Evolutionary conservation across 1,284 basidiomycete species (phyloP), one percentile per base, ranked within the genome.

Genomic region (Vanrija pseudolonga): DNA sequence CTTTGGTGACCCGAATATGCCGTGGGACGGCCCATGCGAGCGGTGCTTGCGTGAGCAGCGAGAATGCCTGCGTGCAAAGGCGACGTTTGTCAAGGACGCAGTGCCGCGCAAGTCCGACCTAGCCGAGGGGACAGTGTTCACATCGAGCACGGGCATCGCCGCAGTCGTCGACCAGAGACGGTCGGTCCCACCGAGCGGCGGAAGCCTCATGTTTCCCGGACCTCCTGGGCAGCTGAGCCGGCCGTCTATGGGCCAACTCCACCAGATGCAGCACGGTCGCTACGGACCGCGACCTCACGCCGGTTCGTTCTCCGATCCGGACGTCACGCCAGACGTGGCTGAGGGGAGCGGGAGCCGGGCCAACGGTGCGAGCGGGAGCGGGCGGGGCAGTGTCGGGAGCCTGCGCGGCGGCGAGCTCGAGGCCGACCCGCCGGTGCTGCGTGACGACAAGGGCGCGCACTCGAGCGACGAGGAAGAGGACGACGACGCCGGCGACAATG

Each of bases 11-110:
- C 56, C 56, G 3, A 58, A 58, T 38, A 40, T 20, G 17, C 56
- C 56, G 3, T 58, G 56, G 56, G 53, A 54, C n/a, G 56, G 56
- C 1, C 52, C 56, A 7, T 58, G 56, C 20, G 50, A 55, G 36
- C 52, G 56, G 8, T 58, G 56, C 20, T 17, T 54, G 38, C 52
- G 56, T 19, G 56, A 58, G 18, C 41, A 47, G 32, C 49, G 56
- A 18, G 56, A 58, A 4, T 58, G 56, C 42, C n/a, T 49, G 15
- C 53, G 53, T 14, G 43, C 49, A 14, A 44, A 48, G 26, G 49
- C 56, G 11, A 54, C 49, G 9, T 43, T 47, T 23, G 48, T 57
- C 1, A 47, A 40, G 3, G 40, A 46, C 4, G 18, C 45, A 15
- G 45, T 18, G 5, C 45, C 45, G 20, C 32, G 45, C 36, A 47